Evolutionary conservation across 768 basidiomycete species (phyloP).

Genomic region (Agrocybe chaxingu): DNA sequence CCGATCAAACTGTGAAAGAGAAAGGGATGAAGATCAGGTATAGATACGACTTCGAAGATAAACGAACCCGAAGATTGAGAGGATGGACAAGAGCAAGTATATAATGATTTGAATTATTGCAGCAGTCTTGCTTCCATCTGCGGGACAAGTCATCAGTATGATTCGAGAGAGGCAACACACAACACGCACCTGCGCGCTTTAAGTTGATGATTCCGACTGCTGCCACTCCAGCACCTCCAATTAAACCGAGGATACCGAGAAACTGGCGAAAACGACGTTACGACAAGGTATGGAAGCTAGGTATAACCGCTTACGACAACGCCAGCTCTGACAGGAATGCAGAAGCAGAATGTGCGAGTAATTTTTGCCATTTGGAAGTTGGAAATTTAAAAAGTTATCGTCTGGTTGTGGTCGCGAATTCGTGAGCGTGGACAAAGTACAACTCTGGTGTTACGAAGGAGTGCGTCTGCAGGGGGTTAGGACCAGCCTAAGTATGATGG

Average conservation of each 20-base stretch:
- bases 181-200: constrained; percentile 23
- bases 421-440: constrained; percentile 20
- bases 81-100: constrained; percentile 37
- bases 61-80: constrained; percentile 44
- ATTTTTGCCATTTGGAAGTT: constrained; percentile 30
- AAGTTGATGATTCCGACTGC: constrained; percentile 35
- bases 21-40: neutral
- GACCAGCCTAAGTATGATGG: constrained; percentile 41
- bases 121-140: constrained; percentile 36
- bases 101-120: constrained; percentile 39
- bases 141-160: constrained; percentile 1
- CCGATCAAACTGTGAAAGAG: constrained; percentile 34
- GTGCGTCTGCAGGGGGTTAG: constrained; percentile 29
- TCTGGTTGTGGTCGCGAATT: constrained; percentile 11
- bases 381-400: constrained; percentile 3
- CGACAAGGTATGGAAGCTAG: neutral
- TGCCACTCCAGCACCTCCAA: constrained; percentile 38
- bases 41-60: neutral
- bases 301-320: constrained; percentile 34
- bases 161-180: neutral
- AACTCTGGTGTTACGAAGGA: constrained; percentile 24
- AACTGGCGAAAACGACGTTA: constrained; percentile 22
- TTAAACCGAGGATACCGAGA: constrained; percentile 41
- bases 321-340: constrained; percentile 46
- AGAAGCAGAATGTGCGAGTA: constrained; percentile 46